Base-by-base conservation (phyloP, 441 rosid species). In the Erodium trifolium region DNA sequence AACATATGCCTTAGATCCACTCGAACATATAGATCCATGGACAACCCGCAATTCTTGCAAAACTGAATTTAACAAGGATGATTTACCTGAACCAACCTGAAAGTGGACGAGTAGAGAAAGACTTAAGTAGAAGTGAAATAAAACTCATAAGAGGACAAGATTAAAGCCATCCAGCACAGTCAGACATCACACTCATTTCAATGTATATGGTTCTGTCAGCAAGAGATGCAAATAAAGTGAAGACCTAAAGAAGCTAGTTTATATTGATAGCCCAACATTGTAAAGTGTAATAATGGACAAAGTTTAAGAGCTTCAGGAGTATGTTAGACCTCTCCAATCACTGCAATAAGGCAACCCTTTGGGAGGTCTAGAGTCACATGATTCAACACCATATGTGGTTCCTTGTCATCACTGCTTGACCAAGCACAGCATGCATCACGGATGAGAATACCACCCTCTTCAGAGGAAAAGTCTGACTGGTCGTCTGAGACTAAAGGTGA, bases 1-100 rank as follows among this genome's bases (percentile, higher is more conserved):
- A 51, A 91, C 97, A 74, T 89, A 93, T 73, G 92, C 90, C 18
- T 83, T 72, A 65, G 93, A 86, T 74, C 92, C 93, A 72, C 75
- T 76, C 74, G 82, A 78, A 68, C 67, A 69, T 68, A 87, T 76
- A 63, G 85, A 86, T 73, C 99, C 99, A 73, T 62, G 81, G 71
- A 88, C 77, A 65, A 87, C 83, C 74, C 49, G 75, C 87, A 76
- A 87, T 79, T 91, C 99, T 3, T 93, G 92, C 76, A 93, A 68
- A 39, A 93, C 75, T 37, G 89, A 82, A 81, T 84, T 80, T 77
- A 93, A 73, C 79, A 93, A 80, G 64, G 99, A 91, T 72, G 99
- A 91, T 84, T 93, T 91, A 68, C 99, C 99, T 53, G 97, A 91
- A 72, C 99, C 97, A 66, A 93, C 99, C 99, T 93, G 86, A 74